Evolutionary conservation across 2,329 filamentous ascomycete species (phyloP), one percentile per base, ranked within the genome.

Genomic region (Amauroascus verrucosus): DNA sequence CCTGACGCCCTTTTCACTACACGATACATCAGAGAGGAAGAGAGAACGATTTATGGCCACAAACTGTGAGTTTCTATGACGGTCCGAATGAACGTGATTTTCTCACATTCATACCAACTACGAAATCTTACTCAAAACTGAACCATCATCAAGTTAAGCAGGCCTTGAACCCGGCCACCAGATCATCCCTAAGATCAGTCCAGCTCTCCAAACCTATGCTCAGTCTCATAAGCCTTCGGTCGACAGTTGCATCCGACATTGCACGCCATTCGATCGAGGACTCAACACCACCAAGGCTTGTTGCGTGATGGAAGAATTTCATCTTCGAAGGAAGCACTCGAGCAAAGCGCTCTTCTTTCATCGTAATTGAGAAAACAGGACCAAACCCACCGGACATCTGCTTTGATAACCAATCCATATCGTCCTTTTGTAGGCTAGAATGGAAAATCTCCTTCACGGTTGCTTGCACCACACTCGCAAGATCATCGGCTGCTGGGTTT

Each of bases 341-440:
- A 2, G 93, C 90, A 49, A 78, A 65, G 0, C 74, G 71, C 56
- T 78, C 74, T 2, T 77, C 72, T 62, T 79, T 79, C 72, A 87
- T 77, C 55, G 77, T 76, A 22, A 97, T 76, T 2, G 84, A 78
- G 64, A 97, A 97, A 6, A 97, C 91, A 1, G 93, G 86, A 0
- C 90, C 89, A 67, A 83, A 96, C 0, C 93, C 93, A 59, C 81
- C 80, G 0, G 90, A 88, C 93, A 98, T 96, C 75, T 97, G 93
- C 70, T 79, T 77, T 62, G 75, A 71, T 64, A 97, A 69, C 91
- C 91, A 98, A 47, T 72, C 74, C 57, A 79, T 75, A 37, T 81
- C 77, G 48, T 79, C 76, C 28, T 74, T 72, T 74, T 97, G 93
- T 60, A 95, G 70, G 66, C 83, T 88, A 0, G 90, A 89, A 70